Base-by-base conservation (phyloP, 2,329 filamentous ascomycete species). In the Pseudogymnoascus sp. region DNA sequence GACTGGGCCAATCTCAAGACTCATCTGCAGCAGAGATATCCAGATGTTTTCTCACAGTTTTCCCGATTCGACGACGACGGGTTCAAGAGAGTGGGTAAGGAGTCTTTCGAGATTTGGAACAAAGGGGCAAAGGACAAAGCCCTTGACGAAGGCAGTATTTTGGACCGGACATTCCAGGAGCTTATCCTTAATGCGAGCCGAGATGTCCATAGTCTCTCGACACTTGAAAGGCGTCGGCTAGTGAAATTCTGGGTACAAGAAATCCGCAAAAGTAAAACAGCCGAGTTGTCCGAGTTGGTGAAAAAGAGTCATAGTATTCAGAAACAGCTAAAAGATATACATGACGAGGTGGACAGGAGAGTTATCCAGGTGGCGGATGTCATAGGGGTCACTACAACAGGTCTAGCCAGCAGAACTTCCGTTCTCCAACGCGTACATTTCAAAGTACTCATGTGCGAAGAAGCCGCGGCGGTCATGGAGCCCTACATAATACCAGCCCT, bases 371-470 rank as follows among this genome's bases (percentile, higher is more conserved):
- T 8, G 4, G 67, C 67, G 2, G 59, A 81, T 59, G 73, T 84
- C 5, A 80, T 85, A 42, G 82, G 82, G 0, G 68, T 83, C 3
- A 84, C 81, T 0, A 84, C 82, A 0, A 77, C 76, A 0, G 82
- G 81, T 0, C 68, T 84, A 0, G 81, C 82, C 3, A 70, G 72
- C 21, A 75, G 76, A 8, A 73, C 84, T 2, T 69, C 75, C 2
- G 55, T 61, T 13, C 65, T 70, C 10, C 58, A 63, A 59, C 64
- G n/a, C n/a, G n/a, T n/a, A n/a, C n/a, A 64, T 35, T 36, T 69
- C 0, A 42, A 44, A 51, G 73, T 76, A 2, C 55, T 78, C 5
- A 62, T 79, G 0, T 76, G 73, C 42, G 76, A 79, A 67, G 77
- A 79, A 63, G 77, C 77, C 0, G 77, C 75, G 0, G 75, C 78